phyloP scores from a whole-genome alignment of 257 asterid genomes.

The Plantago ovata region DNA sequence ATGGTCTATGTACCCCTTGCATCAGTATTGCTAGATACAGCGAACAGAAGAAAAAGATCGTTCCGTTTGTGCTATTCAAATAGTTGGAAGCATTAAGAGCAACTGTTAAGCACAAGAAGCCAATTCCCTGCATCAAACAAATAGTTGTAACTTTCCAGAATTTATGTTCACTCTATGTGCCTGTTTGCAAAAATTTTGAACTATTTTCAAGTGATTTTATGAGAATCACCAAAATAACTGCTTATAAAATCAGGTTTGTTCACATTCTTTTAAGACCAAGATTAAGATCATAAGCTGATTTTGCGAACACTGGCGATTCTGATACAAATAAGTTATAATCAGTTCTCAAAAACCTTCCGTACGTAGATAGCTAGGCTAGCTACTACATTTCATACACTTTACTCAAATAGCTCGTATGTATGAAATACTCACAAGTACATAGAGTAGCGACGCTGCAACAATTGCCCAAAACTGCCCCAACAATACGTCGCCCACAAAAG shows the following conservation, averaged over 20 bases:
- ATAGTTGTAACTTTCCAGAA: not conserved
- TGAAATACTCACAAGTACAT: not conserved
- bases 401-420: too few species aligned
- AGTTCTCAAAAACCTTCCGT: not conserved
- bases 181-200: too few species aligned
- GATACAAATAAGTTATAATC: too few species aligned
- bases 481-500: conserved; percentile 3
- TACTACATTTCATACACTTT: too few species aligned
- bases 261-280: too few species aligned
- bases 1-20: conserved; percentile 20
- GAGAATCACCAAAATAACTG: too few species aligned
- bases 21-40: conserved; percentile 18
- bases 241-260: too few species aligned
- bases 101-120: not conserved
- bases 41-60: conserved; percentile 17
- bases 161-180: not conserved
- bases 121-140: not conserved
- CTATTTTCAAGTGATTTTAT: too few species aligned
- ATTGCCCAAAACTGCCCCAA: not conserved
- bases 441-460: not conserved
- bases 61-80: not conserved
- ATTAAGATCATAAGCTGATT: too few species aligned
- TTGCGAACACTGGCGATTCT: too few species aligned
- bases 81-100: not conserved
- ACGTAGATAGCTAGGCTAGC: too few species aligned